Evolutionary conservation across 805 yeast species (phyloP), one percentile per base, ranked within the genome.

Genomic region (Schwanniomyces sp.): DNA sequence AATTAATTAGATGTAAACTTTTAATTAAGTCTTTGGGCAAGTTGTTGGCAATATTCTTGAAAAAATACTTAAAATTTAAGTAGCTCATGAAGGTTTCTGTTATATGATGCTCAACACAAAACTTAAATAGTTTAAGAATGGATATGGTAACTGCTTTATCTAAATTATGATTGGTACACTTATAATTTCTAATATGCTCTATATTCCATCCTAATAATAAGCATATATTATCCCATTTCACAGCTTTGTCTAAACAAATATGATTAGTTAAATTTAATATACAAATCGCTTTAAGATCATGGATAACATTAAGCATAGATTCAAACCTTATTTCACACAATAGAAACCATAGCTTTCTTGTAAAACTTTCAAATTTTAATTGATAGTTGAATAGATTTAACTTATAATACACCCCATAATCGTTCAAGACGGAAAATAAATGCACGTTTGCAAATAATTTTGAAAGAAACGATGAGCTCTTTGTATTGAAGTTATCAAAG

Each of bases 381-480:
- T 57, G 61, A 41, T 52, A 46, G 17, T 51, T 52, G 7, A 54
- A 46, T 5, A 61, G 44, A 42, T 59, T 58, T 36, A 70, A 51
- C 44, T 66, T 68, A 17, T 52, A 44, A 9, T 67, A 49, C 10
- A 70, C 52, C 40, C 70, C 75, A 48, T 63, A 62, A 52, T 71
- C 75, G 47, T 67, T 68, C 14, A 70, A 46, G 7, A 71, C 63
- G 5, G 74, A 57, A 46, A 62, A 71, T n/a, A 69, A 52, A 45
- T 72, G 74, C 2, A 60, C 58, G 1, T 63, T 48, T 3, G 54
- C 41, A 24, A 50, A 42, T 12, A 63, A 41, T 11, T 44, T 47
- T 14, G 38, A 27, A n/a, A 41, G 41, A 32, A 34, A 48, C 7
- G 26, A 29, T 1, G 44, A 11, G 29, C 26, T 36, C 27, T 34